Conservation (phyloP, 768 basidiomycete species). For the Tulasnella sp. region DNA sequence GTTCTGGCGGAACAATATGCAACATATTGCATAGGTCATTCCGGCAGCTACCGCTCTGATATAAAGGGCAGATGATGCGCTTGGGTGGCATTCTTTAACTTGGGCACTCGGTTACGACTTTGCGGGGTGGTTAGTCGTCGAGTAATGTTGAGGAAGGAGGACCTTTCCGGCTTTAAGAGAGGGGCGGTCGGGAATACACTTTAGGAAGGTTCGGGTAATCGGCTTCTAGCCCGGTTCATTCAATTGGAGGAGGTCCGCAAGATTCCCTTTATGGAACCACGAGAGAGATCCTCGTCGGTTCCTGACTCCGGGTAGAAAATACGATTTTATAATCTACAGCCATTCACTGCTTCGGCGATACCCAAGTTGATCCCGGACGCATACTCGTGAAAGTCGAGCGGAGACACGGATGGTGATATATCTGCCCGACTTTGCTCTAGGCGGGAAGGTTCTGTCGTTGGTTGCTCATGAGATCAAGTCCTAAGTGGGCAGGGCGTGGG, state of each 20-base stretch:
- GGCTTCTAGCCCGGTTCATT: background rate
- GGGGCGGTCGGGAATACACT: background rate
- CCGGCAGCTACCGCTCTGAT: background rate
- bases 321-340: background rate
- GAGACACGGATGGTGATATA: too few relatives aligned
- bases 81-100: background rate
- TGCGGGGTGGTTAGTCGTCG: background rate
- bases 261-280: background rate
- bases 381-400: background rate
- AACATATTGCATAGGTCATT: background rate
- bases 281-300: background rate
- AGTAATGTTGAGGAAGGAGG: background rate
- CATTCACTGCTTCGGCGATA: background rate
- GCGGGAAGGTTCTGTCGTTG: too few relatives aligned
- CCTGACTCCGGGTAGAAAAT: background rate
- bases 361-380: background rate
- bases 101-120: conserved; percentile 21
- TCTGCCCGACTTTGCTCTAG: too few relatives aligned
- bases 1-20: conserved; percentile 20
- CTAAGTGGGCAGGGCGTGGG: too few relatives aligned
- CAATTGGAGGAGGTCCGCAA: background rate
- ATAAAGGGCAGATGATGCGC: background rate
- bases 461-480: too few relatives aligned
- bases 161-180: too few relatives aligned
- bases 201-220: background rate